A percentile compares a stretch with the other conserved stretches of the same genome.
Evolutionary conservation across 306 rosid species (phyloP).

Genomic region (Nissolia schottii): DNA sequence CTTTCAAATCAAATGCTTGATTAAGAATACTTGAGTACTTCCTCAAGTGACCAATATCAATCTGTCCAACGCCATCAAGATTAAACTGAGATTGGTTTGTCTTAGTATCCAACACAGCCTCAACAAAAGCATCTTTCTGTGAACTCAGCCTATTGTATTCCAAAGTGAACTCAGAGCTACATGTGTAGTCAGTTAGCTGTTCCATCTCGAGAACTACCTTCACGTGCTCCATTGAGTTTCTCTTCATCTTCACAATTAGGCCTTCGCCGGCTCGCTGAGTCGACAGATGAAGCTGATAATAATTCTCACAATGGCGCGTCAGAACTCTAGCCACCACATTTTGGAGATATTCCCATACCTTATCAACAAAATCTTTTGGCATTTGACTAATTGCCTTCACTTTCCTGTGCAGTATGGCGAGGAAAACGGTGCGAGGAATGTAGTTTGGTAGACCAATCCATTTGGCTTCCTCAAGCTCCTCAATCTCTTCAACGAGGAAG

Average conservation of each 20-base stretch:
- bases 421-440: conserved; percentile 40
- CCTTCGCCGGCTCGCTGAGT: conserved; percentile 8
- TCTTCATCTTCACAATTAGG: conserved; percentile 31
- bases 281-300: conserved; percentile 38
- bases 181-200: conserved; percentile 41
- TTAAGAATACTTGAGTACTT: background rate
- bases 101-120: background rate
- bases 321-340: conserved; percentile 22
- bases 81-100: background rate
- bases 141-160: conserved; percentile 34
- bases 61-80: conserved; percentile 34
- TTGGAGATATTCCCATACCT: conserved; percentile 43
- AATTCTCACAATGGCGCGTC: conserved; percentile 18
- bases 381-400: conserved; percentile 21
- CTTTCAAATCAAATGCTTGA: conserved; percentile 49
- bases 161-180: conserved; percentile 25
- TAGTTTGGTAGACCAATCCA: conserved; percentile 49
- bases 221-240: conserved; percentile 20
- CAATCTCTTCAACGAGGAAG: conserved; percentile 36
- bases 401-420: conserved; percentile 18
- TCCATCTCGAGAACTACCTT: conserved; percentile 47
- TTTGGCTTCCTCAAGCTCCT: conserved; percentile 37
- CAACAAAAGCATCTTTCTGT: conserved; percentile 17
- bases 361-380: conserved; percentile 32
- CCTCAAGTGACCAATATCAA: conserved; percentile 30